Base-by-base conservation (phyloP, 805 yeast genomes). In the Saccharomyces jurei region DNA sequence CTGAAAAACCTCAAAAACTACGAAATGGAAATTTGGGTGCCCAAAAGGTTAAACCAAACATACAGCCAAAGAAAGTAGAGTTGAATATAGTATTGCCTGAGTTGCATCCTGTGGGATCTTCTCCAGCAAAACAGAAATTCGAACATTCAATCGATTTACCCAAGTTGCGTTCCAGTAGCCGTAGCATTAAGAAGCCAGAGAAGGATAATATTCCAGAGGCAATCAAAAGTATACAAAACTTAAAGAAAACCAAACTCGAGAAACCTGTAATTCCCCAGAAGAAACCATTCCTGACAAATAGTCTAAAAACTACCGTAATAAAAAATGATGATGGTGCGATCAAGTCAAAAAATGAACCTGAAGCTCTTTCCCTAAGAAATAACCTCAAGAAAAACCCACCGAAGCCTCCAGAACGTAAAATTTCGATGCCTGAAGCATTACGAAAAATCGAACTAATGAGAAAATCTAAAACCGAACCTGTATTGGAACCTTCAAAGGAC, bases 361-460 rank as follows among this genome's bases (percentile, higher is more conserved):
- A 36, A 36, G 44, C 44, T 17, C 44, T 36, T 1, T 36, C 44
- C 4, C 10, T 36, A 27, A 49, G 50, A 10, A 46, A 50, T 14
- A 51, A n/a, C 4, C 52, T 60, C 26, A 60, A 53, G 25, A 56
- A 54, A 32, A 41, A 50, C 5, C 56, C 60, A 9, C 56, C 58
- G 10, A 22, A 11, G 17, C 52, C 54, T 0, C 70, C 70, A 4
- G 32, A 59, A 41, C 62, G 71, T 29, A 66, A 67, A 44, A 60
- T 64, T 13, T 65, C 70, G 0, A 49, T 65, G 58, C 69, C 67
- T 13, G 69, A 65, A 50, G 68, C 69, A 1, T 55, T 66, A 17
- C 58, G 62, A 41, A 60, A 58, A 36, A 65, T 65, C 1, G 57
- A 59, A 44, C 48, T 46, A 25, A 50, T 63, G 51, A 60, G 52